These are phyloP conservation scores for Noccaea bulbosa DNA, from an alignment of 345 rosid species.

Conservation along the genomic window DNA sequence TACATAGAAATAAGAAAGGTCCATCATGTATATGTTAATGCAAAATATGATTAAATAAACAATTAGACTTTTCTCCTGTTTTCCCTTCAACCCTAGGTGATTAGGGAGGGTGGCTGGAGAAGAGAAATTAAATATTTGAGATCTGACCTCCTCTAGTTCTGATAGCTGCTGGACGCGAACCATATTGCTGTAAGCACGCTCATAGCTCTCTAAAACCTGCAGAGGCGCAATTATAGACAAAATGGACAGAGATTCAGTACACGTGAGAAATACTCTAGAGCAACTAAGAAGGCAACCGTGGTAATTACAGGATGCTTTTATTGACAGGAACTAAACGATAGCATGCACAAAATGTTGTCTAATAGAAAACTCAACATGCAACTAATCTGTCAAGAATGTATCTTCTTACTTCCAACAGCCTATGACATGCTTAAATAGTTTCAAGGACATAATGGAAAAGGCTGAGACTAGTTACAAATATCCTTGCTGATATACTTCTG, in stretches of 20 bases:
- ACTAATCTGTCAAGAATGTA: conserved; percentile 28
- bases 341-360: conserved; percentile 24
- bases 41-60: conserved; percentile 33
- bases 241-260: conserved; percentile 19
- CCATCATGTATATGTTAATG: conserved; percentile 28
- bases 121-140: conserved; percentile 29
- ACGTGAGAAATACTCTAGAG: conserved; percentile 23
- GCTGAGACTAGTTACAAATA: conserved; percentile 25
- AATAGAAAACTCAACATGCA: conserved; percentile 21
- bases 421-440: conserved; percentile 29
- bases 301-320: conserved; percentile 24
- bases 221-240: conserved; percentile 37
- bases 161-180: conserved; percentile 98
- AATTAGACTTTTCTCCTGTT: conserved; percentile 18
- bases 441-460: conserved; percentile 16
- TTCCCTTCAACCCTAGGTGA: conserved; percentile 19
- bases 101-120: conserved; percentile 26
- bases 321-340: conserved; percentile 20
- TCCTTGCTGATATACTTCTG: conserved; percentile 1
- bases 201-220: conserved; percentile 97
- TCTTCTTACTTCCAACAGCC: conserved; percentile 19
- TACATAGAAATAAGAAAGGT: conserved; percentile 27
- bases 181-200: conserved; percentile 96
- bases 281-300: conserved; percentile 16
- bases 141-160: conserved; percentile 92